Evolutionary conservation across 306 rosid species (phyloP).

Genomic region (Mimosa pudica): DNA sequence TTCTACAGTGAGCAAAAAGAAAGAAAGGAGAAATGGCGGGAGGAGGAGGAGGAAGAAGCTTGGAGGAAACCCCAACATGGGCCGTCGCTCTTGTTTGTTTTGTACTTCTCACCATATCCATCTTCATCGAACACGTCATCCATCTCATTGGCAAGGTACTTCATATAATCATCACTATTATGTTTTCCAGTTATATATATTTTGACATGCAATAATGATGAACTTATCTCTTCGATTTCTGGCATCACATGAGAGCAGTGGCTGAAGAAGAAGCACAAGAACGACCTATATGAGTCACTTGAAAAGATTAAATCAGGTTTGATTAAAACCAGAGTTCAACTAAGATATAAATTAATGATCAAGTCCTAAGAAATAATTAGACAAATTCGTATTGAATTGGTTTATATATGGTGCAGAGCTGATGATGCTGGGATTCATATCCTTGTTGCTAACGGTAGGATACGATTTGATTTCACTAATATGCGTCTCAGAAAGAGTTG

Average conservation of each 20-base stretch:
- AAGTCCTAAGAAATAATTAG: background rate
- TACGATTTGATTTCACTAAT: constrained; percentile 58
- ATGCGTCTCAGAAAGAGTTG: constrained; percentile 60
- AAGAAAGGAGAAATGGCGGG: constrained; percentile 58
- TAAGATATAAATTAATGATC: background rate
- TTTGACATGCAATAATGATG: background rate
- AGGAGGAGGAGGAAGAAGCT: constrained; percentile 59
- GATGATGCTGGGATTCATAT: constrained; percentile 85
- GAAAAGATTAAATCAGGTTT: constrained; percentile 87
- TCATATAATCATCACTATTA: background rate
- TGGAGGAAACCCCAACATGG: constrained; percentile 94
- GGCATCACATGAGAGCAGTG: constrained; percentile 49
- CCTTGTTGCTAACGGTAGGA: constrained; percentile 84
- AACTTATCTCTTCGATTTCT: background rate
- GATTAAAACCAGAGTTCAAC: background rate
- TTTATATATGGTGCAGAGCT: constrained; percentile 62
- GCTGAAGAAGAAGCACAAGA: constrained; percentile 79
- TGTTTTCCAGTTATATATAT: background rate
- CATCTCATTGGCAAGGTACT: constrained; percentile 71
- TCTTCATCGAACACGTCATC: constrained; percentile 69
- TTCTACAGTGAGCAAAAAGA: background rate
- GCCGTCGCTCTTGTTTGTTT: constrained; percentile 88
- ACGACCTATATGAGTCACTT: constrained; percentile 63
- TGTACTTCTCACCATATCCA: constrained; percentile 65
- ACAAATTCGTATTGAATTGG: background rate